phyloP scores from a whole-genome alignment of 1,284 basidiomycete genomes.

The Kalmanozyma brasiliensis region DNA sequence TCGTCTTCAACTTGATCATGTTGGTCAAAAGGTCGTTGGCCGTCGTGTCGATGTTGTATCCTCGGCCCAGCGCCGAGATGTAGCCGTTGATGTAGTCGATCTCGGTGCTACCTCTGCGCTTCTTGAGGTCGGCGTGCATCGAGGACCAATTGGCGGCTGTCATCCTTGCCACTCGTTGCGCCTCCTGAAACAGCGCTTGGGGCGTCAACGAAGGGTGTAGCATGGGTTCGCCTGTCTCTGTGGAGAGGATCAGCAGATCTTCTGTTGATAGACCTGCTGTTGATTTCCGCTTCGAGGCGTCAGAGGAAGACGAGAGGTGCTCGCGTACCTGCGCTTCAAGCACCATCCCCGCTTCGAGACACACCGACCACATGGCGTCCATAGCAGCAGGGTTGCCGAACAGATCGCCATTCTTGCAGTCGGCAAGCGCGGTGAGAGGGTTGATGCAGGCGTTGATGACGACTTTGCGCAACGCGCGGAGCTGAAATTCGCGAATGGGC shows the following conservation, averaged over 20 bases:
- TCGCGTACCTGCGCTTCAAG: slow-evolving; percentile 57
- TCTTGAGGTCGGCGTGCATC: slow-evolving; percentile 59
- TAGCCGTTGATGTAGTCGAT: slow-evolving; percentile 86
- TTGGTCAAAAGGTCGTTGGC: slow-evolving; percentile 75
- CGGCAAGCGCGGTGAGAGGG: slow-evolving; percentile 83
- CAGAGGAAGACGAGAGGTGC: slow-evolving; percentile 20
- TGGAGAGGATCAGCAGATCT: slow-evolving; percentile 29
- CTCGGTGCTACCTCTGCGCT: slow-evolving; percentile 51
- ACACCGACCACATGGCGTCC: slow-evolving; percentile 56
- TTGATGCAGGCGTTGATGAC: slow-evolving; percentile 88
- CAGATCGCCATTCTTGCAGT: slow-evolving; percentile 82
- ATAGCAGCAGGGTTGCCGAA: slow-evolving; percentile 58
- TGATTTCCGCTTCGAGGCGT: not conserved
- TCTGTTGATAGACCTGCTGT: slow-evolving; percentile 5
- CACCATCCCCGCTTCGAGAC: slow-evolving; percentile 56
- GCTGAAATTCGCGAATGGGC: slow-evolving; percentile 77
- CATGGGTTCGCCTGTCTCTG: slow-evolving; percentile 47
- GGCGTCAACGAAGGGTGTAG: slow-evolving; percentile 53
- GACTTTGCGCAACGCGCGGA: slow-evolving; percentile 81
- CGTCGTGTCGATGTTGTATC: slow-evolving; percentile 75
- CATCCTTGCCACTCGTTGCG: slow-evolving; percentile 43
- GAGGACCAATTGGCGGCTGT: slow-evolving; percentile 61
- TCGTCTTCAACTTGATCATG: slow-evolving; percentile 73
- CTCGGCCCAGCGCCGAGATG: slow-evolving; percentile 75
- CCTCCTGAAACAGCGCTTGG: slow-evolving; percentile 53